A percentile compares a stretch with the other conserved stretches of the same genome.
Evolutionary conservation across 371 early-diverging fungal species (phyloP).

Genomic region (Mortierella sp.): DNA sequence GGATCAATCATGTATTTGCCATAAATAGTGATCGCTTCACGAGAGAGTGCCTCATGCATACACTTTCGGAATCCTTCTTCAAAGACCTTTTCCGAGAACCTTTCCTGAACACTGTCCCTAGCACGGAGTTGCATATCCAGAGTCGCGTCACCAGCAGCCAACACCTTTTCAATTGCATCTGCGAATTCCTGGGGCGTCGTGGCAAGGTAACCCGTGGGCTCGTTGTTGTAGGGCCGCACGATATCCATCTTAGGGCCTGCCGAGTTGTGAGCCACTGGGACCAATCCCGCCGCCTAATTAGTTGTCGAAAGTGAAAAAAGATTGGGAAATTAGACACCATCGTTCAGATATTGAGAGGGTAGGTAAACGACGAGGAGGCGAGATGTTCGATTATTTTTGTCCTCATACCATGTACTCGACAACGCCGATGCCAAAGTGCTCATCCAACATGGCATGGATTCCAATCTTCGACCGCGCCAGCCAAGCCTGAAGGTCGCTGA

Average conservation of each 20-base stretch:
- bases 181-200: constrained; percentile 78
- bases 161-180: constrained; percentile 65
- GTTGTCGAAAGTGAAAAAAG: not conserved
- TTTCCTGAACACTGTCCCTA: constrained; percentile 71
- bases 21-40: constrained; percentile 44
- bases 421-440: constrained; percentile 98
- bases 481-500: constrained; percentile 70
- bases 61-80: constrained; percentile 56
- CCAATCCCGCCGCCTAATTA: constrained; percentile 87
- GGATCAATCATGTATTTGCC: constrained; percentile 39
- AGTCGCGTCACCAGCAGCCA: constrained; percentile 61
- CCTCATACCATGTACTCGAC: constrained; percentile 94
- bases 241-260: constrained; percentile 97
- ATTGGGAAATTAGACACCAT: no score
- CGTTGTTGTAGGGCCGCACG: constrained; percentile 69
- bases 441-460: constrained; percentile 96
- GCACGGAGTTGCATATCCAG: constrained; percentile 73
- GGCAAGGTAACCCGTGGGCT: constrained; percentile 78
- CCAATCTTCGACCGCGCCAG: constrained; percentile 81
- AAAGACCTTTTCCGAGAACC: constrained; percentile 83
- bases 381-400: not conserved
- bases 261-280: constrained; percentile 93
- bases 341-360: not conserved
- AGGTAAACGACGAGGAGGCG: not conserved
- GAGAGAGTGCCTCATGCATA: constrained; percentile 35